phyloP scores from a whole-genome alignment of 2,329 filamentous ascomycete genomes.

The Verticillium alfalfae region DNA sequence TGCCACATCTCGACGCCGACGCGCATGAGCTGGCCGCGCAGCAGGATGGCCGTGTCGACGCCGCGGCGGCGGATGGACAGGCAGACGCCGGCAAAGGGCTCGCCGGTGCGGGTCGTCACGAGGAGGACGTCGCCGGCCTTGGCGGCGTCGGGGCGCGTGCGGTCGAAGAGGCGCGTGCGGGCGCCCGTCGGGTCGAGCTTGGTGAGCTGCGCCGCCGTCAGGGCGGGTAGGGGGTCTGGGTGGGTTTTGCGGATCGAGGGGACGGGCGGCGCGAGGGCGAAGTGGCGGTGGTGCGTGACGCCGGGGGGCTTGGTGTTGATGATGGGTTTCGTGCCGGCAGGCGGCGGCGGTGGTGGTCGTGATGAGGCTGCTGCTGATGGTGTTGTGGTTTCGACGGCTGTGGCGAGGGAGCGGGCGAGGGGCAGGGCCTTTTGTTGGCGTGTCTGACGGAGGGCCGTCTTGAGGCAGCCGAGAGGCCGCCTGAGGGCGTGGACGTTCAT shows the following conservation, averaged over 20 bases:
- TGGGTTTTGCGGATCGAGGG: slow-evolving; percentile 49
- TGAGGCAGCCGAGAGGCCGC: slow-evolving; percentile 68
- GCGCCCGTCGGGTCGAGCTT: slow-evolving; percentile 80
- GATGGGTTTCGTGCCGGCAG: slow-evolving; percentile 21
- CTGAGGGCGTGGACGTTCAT: slow-evolving; percentile 58
- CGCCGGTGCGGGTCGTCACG: slow-evolving; percentile 72
- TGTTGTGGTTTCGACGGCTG: slow-evolving; percentile 19
- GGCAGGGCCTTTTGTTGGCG: slow-evolving; percentile 37
- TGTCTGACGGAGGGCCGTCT: slow-evolving; percentile 54
- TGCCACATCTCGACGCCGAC: slow-evolving; percentile 96
- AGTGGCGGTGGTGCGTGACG: slow-evolving; percentile 9
- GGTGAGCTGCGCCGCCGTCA: slow-evolving; percentile 64
- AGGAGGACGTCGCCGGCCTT: slow-evolving; percentile 87
- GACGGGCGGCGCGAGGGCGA: slow-evolving; percentile 35
- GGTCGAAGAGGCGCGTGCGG: slow-evolving; percentile 75
- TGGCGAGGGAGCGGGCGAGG: slow-evolving; percentile 34
- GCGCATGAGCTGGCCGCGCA: slow-evolving; percentile 80
- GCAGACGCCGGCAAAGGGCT: slow-evolving; percentile 86
- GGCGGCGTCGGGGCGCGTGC: slow-evolving; percentile 69
- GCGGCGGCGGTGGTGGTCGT: slow-evolving; percentile 16
- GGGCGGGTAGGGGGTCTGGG: slow-evolving; percentile 62
- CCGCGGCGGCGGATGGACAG: slow-evolving; percentile 84
- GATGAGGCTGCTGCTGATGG: slow-evolving; percentile 12
- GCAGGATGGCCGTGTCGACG: slow-evolving; percentile 79
- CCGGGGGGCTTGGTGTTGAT: slow-evolving; percentile 11